phyloP scores from a whole-genome alignment of 1,139 yeast species.

The Blastobotrys indianensis region DNA sequence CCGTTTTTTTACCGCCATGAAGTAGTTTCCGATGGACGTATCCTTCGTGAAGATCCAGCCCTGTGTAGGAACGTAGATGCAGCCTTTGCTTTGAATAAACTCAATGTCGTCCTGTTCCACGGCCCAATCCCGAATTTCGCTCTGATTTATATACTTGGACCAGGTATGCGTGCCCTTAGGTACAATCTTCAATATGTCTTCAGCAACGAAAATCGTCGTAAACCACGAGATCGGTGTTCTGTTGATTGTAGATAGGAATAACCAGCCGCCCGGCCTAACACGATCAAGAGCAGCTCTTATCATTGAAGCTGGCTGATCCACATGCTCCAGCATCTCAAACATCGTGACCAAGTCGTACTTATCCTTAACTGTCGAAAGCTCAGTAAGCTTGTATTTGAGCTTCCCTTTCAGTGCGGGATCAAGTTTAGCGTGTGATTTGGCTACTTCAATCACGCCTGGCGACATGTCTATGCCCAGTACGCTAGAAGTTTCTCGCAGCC shows the following conservation, averaged over 20 bases:
- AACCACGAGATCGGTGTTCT: constrained; percentile 87
- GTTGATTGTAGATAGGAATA: constrained; percentile 86
- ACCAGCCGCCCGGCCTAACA: constrained; percentile 75
- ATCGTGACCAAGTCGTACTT: constrained; percentile 74
- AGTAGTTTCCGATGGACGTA: constrained; percentile 66
- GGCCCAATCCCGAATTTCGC: constrained; percentile 68
- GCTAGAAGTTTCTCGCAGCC: constrained; percentile 46
- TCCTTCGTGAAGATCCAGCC: constrained; percentile 78
- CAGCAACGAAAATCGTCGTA: constrained; percentile 90
- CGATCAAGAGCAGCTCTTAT: constrained; percentile 59
- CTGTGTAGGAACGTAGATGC: constrained; percentile 70
- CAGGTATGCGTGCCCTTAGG: constrained; percentile 91
- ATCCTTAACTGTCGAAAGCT: constrained; percentile 50
- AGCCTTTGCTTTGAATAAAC: constrained; percentile 67
- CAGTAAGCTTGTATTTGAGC: constrained; percentile 51
- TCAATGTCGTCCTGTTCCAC: constrained; percentile 43
- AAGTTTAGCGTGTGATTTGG: constrained; percentile 54
- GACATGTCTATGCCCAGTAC: constrained; percentile 87
- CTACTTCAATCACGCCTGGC: constrained; percentile 73
- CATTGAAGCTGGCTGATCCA: constrained; percentile 72
- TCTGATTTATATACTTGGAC: constrained; percentile 74
- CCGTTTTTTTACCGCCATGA: constrained; percentile 57
- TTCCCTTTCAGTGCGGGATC: constrained; percentile 59
- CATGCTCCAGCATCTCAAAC: constrained; percentile 95
- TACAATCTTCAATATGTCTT: constrained; percentile 68